These are phyloP conservation scores for Candida palmyrensis DNA, from an alignment of 805 yeast genomes.

Conservation along the genomic window DNA sequence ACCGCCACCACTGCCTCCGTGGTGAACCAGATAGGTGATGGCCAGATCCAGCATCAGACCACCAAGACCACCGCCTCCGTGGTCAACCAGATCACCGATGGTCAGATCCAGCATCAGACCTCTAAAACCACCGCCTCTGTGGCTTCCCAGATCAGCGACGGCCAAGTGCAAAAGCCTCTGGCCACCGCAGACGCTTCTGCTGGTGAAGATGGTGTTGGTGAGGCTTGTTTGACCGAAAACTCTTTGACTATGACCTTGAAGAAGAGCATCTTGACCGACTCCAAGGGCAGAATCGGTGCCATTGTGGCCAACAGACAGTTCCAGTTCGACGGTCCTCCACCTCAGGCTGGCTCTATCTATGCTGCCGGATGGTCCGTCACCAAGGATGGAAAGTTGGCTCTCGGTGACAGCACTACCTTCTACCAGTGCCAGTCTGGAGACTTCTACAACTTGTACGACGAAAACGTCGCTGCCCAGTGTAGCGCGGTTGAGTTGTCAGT, in stretches of 20 bases:
- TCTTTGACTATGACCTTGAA: conserved; percentile 16
- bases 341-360: conserved; percentile 70
- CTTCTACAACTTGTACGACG: conserved; percentile 70
- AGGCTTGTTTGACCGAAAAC: conserved; percentile 41
- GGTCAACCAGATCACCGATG: conserved; percentile 13
- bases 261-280: conserved; percentile 25
- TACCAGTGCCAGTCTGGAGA: conserved; percentile 69
- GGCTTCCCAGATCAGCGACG: conserved; percentile 33
- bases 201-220: conserved; percentile 14
- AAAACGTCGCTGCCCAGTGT: conserved; percentile 58
- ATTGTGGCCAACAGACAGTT: conserved; percentile 60
- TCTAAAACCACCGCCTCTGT: conserved; percentile 16
- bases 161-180: conserved; percentile 15
- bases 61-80: conserved; percentile 16
- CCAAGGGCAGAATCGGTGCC: conserved; percentile 39
- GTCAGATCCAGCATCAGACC: conserved; percentile 16
- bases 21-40: conserved; percentile 19
- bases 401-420: conserved; percentile 53
- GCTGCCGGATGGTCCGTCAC: conserved; percentile 59
- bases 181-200: conserved; percentile 49
- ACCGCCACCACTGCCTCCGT: conserved; percentile 13
- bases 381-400: conserved; percentile 49
- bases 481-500: conserved; percentile 54
- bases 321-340: conserved; percentile 78
- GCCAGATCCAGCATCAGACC: conserved; percentile 19